Conservation (phyloP, 108 stramenopile species). For the Fragilaria crotonensis region DNA sequence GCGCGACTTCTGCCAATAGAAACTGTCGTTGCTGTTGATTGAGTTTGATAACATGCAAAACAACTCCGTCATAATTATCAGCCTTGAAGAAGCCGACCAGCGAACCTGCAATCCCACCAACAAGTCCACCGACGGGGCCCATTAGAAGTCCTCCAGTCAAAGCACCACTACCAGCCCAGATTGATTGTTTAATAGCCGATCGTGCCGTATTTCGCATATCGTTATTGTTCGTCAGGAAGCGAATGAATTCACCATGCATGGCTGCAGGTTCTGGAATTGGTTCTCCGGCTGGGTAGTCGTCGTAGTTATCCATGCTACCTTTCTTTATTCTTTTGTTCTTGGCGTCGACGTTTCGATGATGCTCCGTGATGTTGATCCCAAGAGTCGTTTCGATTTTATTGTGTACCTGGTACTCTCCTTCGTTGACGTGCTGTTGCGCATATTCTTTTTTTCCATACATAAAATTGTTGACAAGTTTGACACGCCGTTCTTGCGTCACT, state of each 20-base stretch:
- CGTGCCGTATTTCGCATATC: conserved; percentile 45
- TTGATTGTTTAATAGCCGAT: conserved; percentile 37
- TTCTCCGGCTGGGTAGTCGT: conserved; percentile 43
- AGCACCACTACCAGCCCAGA: conserved; percentile 44
- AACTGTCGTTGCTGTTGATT: conserved; percentile 17
- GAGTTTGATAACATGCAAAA: conserved; percentile 30
- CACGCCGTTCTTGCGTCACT: too few species aligned
- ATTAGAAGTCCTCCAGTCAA: conserved; percentile 38
- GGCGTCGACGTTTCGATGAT: too few species aligned
- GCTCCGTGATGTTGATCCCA: too few species aligned
- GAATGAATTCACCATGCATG: conserved; percentile 26
- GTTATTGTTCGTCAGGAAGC: conserved; percentile 27
- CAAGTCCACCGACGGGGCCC: conserved; percentile 56
- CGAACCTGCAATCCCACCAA: conserved; percentile 48
- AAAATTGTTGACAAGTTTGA: too few species aligned
- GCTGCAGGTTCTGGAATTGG: conserved; percentile 26
- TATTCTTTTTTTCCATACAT: too few species aligned
- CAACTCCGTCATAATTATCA: conserved; percentile 52
- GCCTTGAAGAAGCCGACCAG: conserved; percentile 38
- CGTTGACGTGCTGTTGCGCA: too few species aligned
- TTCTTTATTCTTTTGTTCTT: too few species aligned
- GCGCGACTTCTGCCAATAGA: conserved; percentile 28
- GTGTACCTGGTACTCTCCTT: too few species aligned
- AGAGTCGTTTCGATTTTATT: too few species aligned
- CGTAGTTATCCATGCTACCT: conserved; percentile 3